Conservation (phyloP, 345 rosid species). For the Murraya koenigii region DNA sequence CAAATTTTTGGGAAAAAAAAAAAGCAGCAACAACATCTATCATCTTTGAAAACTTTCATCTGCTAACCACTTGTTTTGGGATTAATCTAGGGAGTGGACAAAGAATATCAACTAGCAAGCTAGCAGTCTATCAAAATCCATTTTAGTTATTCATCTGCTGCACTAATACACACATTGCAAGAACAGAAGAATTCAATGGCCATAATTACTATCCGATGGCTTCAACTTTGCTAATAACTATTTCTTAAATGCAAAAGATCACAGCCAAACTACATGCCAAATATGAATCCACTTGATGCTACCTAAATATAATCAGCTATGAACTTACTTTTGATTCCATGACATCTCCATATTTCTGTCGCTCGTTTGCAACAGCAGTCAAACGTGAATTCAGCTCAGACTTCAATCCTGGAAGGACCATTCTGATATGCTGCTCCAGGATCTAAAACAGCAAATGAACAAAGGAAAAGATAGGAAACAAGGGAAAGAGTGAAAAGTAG, state of each 20-base stretch:
- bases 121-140: not conserved
- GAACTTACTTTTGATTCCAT: conserved; percentile 53
- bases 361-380: conserved; percentile 50
- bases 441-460: conserved; percentile 35
- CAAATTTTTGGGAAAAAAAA: not conserved
- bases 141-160: not conserved
- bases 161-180: not conserved
- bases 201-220: not conserved
- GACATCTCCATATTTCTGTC: conserved; percentile 47
- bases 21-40: not conserved
- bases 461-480: not conserved
- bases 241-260: not conserved
- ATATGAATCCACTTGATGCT: not conserved
- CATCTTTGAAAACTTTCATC: not conserved
- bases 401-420: conserved; percentile 57
- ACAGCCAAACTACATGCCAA: not conserved
- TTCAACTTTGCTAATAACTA: not conserved
- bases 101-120: not conserved
- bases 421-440: conserved; percentile 61
- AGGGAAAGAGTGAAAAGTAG: not conserved
- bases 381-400: conserved; percentile 45
- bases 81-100: not conserved
- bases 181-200: not conserved
- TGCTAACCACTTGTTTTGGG: not conserved
- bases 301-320: not conserved